phyloP scores from a whole-genome alignment of 2,329 filamentous ascomycete species.

The Microdochium paspali region DNA sequence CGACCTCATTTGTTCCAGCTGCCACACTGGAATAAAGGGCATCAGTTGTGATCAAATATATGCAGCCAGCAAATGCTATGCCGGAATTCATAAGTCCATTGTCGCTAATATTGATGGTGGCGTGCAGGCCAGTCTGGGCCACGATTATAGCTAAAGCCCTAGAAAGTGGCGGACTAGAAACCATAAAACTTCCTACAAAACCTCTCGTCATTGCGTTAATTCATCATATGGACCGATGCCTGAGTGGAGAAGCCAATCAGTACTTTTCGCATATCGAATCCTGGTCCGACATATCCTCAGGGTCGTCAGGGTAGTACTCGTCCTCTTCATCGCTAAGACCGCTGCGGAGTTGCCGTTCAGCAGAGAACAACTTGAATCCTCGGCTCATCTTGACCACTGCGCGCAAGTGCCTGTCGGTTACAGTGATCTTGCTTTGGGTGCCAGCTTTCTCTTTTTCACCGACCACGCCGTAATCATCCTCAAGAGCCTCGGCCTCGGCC shows the following conservation, averaged over 20 bases:
- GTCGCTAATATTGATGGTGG: no score
- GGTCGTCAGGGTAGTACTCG: not conserved
- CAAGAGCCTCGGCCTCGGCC: conserved; percentile 20
- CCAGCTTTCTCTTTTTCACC: conserved; percentile 7
- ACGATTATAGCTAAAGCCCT: no score
- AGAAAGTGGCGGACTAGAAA: not conserved
- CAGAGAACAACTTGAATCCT: conserved; percentile 19
- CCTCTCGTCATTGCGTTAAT: no score
- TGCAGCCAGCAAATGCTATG: no score
- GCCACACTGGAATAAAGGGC: no score
- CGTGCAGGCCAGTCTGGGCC: no score
- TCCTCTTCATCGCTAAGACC: not conserved
- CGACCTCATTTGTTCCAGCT: no score
- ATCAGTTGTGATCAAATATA: no score
- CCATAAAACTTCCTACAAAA: no score
- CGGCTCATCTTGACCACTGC: conserved; percentile 27
- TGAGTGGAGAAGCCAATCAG: no score
- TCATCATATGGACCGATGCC: no score
- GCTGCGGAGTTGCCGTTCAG: not conserved
- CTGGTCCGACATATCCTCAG: not conserved
- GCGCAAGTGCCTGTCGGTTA: conserved; percentile 24
- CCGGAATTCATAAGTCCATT: no score
- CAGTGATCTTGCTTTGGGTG: conserved; percentile 8
- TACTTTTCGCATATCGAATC: not conserved
- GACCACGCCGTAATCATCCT: conserved; percentile 16